Percentiles rank a stretch among this genome's conserved stretches.
These are phyloP conservation scores for Cyberlindnera mycetangii DNA, from an alignment of 805 yeast species.

Conservation along the genomic window DNA sequence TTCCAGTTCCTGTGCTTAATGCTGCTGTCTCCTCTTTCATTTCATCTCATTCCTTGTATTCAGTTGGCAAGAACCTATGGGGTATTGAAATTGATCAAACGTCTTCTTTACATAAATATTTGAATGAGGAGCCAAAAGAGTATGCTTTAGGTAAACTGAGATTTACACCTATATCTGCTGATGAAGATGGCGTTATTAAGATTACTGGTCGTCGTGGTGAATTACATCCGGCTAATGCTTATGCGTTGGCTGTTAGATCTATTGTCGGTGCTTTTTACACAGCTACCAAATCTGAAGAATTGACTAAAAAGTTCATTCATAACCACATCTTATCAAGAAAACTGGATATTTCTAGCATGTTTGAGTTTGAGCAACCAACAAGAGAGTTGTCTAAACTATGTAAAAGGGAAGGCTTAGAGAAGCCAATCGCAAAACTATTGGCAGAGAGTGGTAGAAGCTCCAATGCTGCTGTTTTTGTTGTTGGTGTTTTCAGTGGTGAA, in stretches of 20 bases:
- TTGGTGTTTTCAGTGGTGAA: slow-evolving; percentile 85
- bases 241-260: slow-evolving; percentile 74
- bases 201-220: slow-evolving; percentile 33
- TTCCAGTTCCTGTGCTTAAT: slow-evolving; percentile 76
- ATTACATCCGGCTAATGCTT: slow-evolving; percentile 32
- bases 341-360: slow-evolving; percentile 67
- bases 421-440: slow-evolving; percentile 77
- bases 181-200: slow-evolving; percentile 51
- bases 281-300: slow-evolving; percentile 54
- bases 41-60: slow-evolving; percentile 61
- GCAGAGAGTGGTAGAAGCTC: slow-evolving; percentile 94
- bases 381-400: slow-evolving; percentile 78
- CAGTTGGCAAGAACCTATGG: slow-evolving; percentile 69
- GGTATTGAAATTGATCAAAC: slow-evolving; percentile 80
- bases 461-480: slow-evolving; percentile 79
- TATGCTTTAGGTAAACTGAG: slow-evolving; percentile 70
- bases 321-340: slow-evolving; percentile 81
- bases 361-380: slow-evolving; percentile 81
- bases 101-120: slow-evolving; percentile 59
- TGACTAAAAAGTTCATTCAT: slow-evolving; percentile 63
- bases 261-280: slow-evolving; percentile 81
- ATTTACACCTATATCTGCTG: slow-evolving; percentile 33
- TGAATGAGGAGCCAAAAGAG: slow-evolving; percentile 65
- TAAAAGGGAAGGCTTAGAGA: slow-evolving; percentile 66
- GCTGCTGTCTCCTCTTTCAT: slow-evolving; percentile 75